Conservation (phyloP, 257 asterid genomes). For the Solanum rostratum region DNA sequence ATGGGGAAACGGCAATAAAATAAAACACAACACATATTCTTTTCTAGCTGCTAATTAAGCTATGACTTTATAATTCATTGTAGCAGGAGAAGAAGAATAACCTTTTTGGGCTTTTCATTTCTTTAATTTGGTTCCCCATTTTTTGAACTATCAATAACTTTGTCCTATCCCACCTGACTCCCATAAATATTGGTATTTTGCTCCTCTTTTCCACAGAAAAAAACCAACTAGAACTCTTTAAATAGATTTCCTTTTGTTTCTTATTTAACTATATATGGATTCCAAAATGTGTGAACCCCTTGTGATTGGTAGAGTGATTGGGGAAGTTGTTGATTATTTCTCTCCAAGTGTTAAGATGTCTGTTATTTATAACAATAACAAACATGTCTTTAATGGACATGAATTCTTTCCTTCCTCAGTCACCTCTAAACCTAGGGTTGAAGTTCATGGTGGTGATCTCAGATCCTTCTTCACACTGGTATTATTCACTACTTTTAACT, state of each 20-base stretch:
- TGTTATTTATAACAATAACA: slow-evolving; percentile 50
- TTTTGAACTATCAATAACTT: slow-evolving; percentile 2
- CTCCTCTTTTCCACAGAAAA: slow-evolving; percentile 13
- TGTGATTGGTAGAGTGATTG: slow-evolving; percentile 58
- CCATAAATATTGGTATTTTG: slow-evolving; percentile 25
- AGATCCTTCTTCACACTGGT: slow-evolving; percentile 78
- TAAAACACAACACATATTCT: background rate
- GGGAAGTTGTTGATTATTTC: slow-evolving; percentile 72
- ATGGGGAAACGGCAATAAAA: background rate
- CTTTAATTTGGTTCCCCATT: background rate
- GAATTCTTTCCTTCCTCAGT: slow-evolving; percentile 65
- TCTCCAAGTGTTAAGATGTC: slow-evolving; percentile 38
- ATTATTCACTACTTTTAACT: background rate
- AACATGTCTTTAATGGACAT: slow-evolving; percentile 69
- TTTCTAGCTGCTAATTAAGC: background rate
- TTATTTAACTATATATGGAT: background rate
- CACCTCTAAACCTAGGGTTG: slow-evolving; percentile 52
- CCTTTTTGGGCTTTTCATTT: background rate
- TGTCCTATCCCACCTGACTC: background rate
- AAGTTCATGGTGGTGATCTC: slow-evolving; percentile 70
- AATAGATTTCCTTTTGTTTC: background rate
- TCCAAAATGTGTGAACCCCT: slow-evolving; percentile 42
- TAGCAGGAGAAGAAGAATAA: background rate
- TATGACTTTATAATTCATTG: background rate
- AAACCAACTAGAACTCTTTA: background rate